Base-by-base conservation (phyloP, 177 flowering plant species). In the Telopea speciosissima region DNA sequence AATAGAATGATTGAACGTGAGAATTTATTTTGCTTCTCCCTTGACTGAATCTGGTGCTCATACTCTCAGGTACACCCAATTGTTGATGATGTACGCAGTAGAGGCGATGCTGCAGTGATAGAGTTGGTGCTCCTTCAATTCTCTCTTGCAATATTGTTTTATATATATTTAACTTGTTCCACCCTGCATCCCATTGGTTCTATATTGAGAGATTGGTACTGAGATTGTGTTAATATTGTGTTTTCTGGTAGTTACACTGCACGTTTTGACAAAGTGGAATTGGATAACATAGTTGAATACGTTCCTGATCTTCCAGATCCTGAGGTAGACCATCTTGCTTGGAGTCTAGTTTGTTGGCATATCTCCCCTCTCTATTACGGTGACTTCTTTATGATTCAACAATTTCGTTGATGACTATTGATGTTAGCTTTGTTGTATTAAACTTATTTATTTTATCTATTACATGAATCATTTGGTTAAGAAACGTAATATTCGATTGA, bases 51-150 rank as follows among this genome's bases (percentile, higher is more conserved):
- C 67, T 66, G 25, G 44, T 19, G 23, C 33, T 56, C 6, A 42
- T 70, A 4, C 31, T 66, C 0, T 74, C 74, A 95, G 99, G 97
- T 92, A 42, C 77, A 89, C 24, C 97, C 99, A 13, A 95, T 95
- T 80, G 89, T 90, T 71, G 97, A 93, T 63, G 98, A 89, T 81
- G 92, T 95, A 52, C 87, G 87, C 10, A 66, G 63, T 73, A 86
- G 95, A 83, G 99, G 99, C 10, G 98, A 95, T 79, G 86, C 86
- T 62, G 97, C 96, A 63, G 93, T 93, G 25, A 89, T 82, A 81
- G 92, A 91, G 99, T 95, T 69, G 54, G 89, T 85, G 79, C 68
- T 79, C 76, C 78, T 80, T 79, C 65, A 42, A 40, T 70, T 68
- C n/a, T 40, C 25, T 65, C 4, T 74, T 70, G 16, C 21, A 11